Evolutionary conservation across 2,329 filamentous ascomycete genomes (phyloP).

Genomic region (Coniochaeta sp.): DNA sequence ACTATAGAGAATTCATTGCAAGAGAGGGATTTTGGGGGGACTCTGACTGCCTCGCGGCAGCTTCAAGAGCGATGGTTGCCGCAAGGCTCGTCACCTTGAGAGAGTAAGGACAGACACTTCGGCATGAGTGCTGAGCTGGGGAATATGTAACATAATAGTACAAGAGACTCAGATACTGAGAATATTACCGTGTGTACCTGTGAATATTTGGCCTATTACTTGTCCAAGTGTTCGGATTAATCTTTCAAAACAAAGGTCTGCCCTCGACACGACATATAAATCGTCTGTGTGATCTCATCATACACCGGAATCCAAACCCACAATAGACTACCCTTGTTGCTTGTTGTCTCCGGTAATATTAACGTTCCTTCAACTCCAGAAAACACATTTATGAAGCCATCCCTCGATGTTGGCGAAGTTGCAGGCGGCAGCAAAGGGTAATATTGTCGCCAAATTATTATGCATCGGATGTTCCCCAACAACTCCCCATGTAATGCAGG

Average conservation of each 20-base stretch:
- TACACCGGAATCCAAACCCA: not conserved
- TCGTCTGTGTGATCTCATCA: not conserved
- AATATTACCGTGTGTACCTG: no score
- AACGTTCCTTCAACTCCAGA: not conserved
- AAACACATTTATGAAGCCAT: not conserved
- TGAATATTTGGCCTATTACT: no score
- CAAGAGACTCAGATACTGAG: no score
- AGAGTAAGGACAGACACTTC: no score
- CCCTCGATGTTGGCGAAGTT: not conserved
- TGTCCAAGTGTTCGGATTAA: no score
- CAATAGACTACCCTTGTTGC: not conserved
- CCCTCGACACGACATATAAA: not conserved
- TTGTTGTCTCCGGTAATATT: not conserved
- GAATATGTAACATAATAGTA: no score
- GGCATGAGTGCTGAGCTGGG: no score
- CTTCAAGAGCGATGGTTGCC: no score
- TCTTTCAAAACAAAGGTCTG: not conserved
- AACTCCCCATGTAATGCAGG: not conserved
- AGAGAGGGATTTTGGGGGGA: no score
- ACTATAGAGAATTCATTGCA: no score
- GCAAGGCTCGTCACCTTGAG: no score
- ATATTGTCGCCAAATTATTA: not conserved
- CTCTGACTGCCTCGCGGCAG: no score
- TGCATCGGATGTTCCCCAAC: not conserved
- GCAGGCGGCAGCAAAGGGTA: not conserved